Evolutionary conservation across 2,329 filamentous ascomycete species (phyloP), one percentile per base, ranked within the genome.

Genomic region (Penicillium sp.): DNA sequence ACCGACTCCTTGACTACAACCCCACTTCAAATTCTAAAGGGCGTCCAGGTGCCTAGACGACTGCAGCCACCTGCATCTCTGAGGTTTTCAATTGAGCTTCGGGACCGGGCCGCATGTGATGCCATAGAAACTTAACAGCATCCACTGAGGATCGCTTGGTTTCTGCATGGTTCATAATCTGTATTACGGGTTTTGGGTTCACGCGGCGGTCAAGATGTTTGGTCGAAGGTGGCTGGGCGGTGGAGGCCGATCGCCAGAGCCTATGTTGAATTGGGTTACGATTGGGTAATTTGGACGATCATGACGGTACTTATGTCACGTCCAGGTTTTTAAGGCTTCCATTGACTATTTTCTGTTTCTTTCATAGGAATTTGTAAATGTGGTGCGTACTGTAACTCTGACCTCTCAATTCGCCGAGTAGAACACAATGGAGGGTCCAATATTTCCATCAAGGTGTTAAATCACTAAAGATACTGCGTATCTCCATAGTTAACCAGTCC

Each of bases 281-380:
- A 39, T 42, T 50, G 48, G 48, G 33, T 50, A 50, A 50, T 50
- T 11, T 8, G 29, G 48, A 19, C 19, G 48, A 50, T 50, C 48
- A 50, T 50, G 48, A 42, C 48, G 35, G 35, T 27, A 39, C n/a
- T 19, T 19, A 6, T 16, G 13, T 50, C 7, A 26, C n/a, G 10
- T 37, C 33, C 10, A 39, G 19, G 23, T 5, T 37, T 25, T 21
- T 39, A 11, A 19, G 10, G 14, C 29, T 14, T 21, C 10, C 3
- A 35, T 37, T 49, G 29, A 7, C 29, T 10, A 9, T 47, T 46
- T 16, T 21, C 16, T 25, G 16, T 16, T 33, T 25, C 8, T 37
- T 49, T 14, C 29, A 23, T 23, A 49, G 46, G 16, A 19, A 4
- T 14, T 16, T 33, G 2, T 16, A 33, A 16, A 33, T 13, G 4